phyloP scores from a whole-genome alignment of 371 early-diverging fungal genomes.

The Apophysomyces elegans region DNA sequence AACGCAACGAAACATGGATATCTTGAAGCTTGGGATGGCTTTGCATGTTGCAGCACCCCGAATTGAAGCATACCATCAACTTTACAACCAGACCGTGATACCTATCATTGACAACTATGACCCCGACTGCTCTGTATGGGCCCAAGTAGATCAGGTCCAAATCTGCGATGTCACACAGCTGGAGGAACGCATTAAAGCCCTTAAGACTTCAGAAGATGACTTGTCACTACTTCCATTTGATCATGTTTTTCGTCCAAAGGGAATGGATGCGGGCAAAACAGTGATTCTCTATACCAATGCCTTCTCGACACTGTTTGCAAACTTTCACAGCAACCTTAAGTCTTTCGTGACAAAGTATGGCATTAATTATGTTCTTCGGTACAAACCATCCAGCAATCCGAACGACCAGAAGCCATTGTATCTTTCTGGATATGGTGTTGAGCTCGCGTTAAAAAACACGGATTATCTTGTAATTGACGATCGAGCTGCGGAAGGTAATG shows the following conservation, averaged over 20 bases:
- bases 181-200: constrained; percentile 23
- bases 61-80: constrained; percentile 80
- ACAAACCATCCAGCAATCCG: constrained; percentile 43
- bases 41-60: constrained; percentile 76
- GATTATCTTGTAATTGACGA: constrained; percentile 96
- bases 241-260: constrained; percentile 24
- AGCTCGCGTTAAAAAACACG: constrained; percentile 89
- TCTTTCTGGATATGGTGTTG: constrained; percentile 91
- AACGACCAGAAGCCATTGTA: constrained; percentile 31
- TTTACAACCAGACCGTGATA: constrained; percentile 68
- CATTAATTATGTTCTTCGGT: constrained; percentile 56
- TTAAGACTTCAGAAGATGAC: constrained; percentile 28
- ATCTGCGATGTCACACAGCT: constrained; percentile 58
- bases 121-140: constrained; percentile 70
- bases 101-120: constrained; percentile 51
- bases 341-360: constrained; percentile 30
- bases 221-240: constrained; percentile 51
- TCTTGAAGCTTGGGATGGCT: constrained; percentile 64
- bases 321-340: constrained; percentile 44
- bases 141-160: constrained; percentile 68
- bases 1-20: constrained; percentile 31
- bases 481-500: constrained; percentile 55
- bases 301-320: constrained; percentile 44
- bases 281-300: constrained; percentile 60
- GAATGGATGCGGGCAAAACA: background rate